phyloP scores from a whole-genome alignment of 78 protist genomes.

The Polysphondylium violaceum region DNA sequence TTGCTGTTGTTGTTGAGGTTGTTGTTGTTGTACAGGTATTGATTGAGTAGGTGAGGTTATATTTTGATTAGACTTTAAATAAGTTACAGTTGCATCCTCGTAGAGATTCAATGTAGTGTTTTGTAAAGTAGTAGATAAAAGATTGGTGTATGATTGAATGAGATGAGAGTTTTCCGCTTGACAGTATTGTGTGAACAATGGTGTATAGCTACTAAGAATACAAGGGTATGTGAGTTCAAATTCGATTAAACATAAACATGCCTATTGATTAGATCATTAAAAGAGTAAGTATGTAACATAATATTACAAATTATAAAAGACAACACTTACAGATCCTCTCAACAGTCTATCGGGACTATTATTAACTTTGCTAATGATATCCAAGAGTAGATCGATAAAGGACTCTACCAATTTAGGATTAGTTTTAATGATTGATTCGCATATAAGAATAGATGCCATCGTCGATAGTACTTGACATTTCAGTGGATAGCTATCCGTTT shows the following conservation, averaged over 20 bases:
- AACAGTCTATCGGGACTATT: conserved; percentile 52
- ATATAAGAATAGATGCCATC: conserved; percentile 43
- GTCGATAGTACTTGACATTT: conserved; percentile 69
- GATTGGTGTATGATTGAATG: conserved; percentile 39
- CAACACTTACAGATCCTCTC: conserved; percentile 57
- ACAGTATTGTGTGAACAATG: conserved; percentile 1
- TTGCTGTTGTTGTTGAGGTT: conserved; percentile 19
- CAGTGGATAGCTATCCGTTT: conserved; percentile 44
- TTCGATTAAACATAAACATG: conserved; percentile 69
- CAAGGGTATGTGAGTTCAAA: conserved; percentile 72
- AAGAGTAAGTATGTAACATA: neutral
- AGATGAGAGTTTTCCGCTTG: conserved; percentile 61
- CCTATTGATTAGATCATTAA: neutral
- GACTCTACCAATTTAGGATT: conserved; percentile 45
- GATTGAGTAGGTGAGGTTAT: neutral
- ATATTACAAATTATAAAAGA: neutral
- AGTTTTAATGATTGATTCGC: conserved; percentile 62
- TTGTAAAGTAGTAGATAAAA: conserved; percentile 44
- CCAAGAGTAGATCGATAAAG: conserved; percentile 38
- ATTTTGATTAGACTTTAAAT: neutral
- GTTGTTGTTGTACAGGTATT: neutral
- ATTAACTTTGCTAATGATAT: conserved; percentile 42
- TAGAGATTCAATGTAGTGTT: conserved; percentile 17
- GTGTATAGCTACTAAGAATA: conserved; percentile 31
- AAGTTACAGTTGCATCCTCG: conserved; percentile 10